Evolutionary conservation across 495 filamentous ascomycete genomes (phyloP).

Genomic region (Lichina pygmaea): DNA sequence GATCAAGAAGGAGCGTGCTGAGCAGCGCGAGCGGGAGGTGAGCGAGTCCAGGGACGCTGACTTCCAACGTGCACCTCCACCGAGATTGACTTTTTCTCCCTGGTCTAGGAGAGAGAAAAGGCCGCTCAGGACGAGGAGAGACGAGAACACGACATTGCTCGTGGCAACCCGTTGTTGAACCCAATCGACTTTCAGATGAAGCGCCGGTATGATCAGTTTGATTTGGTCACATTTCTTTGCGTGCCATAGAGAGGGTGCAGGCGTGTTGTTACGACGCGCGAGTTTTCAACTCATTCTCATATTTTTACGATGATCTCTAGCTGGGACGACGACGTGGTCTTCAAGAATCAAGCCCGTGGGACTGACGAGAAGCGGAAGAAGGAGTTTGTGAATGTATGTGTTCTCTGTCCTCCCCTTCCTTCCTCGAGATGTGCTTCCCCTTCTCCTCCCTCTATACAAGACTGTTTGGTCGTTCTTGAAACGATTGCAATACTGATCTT

Average conservation of each 20-base stretch:
- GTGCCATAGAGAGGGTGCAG: background rate
- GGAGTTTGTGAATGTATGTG: constrained; percentile 79
- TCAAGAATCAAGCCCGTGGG: constrained; percentile 92
- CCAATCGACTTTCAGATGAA: constrained; percentile 46
- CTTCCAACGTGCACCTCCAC: background rate
- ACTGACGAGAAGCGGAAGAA: constrained; percentile 79
- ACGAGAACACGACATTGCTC: constrained; percentile 65
- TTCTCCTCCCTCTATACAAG: constrained; percentile 6
- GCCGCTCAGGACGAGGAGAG: constrained; percentile 54
- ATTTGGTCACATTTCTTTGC: background rate
- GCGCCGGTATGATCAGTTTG: constrained; percentile 18
- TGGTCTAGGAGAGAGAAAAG: constrained; percentile 39
- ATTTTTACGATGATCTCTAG: constrained; percentile 19
- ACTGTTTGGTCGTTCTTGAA: background rate
- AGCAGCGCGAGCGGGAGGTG: constrained; percentile 64
- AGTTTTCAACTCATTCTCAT: no score
- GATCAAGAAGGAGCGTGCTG: constrained; percentile 71
- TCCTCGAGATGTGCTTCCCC: background rate
- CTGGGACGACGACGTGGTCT: constrained; percentile 99
- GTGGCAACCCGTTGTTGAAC: constrained; percentile 81
- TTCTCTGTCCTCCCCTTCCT: background rate
- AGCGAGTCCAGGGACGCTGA: background rate
- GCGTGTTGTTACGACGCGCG: background rate
- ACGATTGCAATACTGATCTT: background rate
- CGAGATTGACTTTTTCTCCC: background rate